phyloP scores from a whole-genome alignment of 202 grass and related monocot genomes.

The Carex sylvatica region DNA sequence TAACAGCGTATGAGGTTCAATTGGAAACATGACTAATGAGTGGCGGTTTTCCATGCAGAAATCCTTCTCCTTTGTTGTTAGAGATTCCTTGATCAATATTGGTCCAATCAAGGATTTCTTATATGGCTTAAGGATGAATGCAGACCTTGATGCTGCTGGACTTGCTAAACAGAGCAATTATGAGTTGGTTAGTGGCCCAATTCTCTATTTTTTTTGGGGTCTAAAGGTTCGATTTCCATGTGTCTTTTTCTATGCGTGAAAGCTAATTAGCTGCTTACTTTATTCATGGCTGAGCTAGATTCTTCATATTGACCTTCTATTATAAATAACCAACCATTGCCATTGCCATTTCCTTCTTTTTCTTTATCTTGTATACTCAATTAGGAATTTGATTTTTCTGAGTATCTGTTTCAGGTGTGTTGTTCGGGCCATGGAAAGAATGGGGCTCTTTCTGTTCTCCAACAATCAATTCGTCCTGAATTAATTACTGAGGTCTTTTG shows the following conservation, averaged over 20 bases:
- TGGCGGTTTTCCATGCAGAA: conserved; percentile 10
- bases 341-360: not conserved
- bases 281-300: not conserved
- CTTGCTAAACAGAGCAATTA: conserved; percentile 97
- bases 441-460: conserved; percentile 75
- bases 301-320: not conserved
- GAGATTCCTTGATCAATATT: conserved; percentile 92
- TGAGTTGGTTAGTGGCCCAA: conserved; percentile 63
- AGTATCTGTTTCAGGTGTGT: conserved; percentile 69
- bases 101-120: conserved; percentile 94
- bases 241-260: conserved; percentile 8
- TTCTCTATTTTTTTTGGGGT: conserved; percentile 16
- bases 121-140: conserved; percentile 84
- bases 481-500: conserved; percentile 81
- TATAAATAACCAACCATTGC: not conserved
- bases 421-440: conserved; percentile 99
- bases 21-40: not conserved
- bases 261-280: not conserved
- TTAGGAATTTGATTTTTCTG: conserved; percentile 19
- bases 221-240: not conserved
- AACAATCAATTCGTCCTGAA: conserved; percentile 95
- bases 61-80: conserved; percentile 68
- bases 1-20: not conserved
- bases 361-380: not conserved
- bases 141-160: conserved; percentile 66